Base-by-base conservation (phyloP, 176 grass and related monocot genomes). In the Ensete glaucum region DNA sequence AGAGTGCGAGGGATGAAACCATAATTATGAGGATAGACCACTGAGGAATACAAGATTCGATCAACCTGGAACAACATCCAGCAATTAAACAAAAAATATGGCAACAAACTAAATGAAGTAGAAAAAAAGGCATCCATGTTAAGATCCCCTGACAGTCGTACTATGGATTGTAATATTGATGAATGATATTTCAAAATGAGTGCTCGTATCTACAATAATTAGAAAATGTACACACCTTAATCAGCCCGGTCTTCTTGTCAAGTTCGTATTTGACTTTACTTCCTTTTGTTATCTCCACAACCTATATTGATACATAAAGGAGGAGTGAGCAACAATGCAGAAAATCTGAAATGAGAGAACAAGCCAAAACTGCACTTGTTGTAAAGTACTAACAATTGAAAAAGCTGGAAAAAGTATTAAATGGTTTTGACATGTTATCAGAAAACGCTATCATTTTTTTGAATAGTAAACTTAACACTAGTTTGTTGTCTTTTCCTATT, bases 211-310 rank as follows among this genome's bases (percentile, higher is more conserved):
- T 80, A 48, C 73, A 1, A 64, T 9, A 23, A 64, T 64, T 22
- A 60, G 16, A 60, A 67, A 29, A 25, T 75, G 22, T 24, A 69
- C 52, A 67, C 50, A 84, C 82, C 82, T 84, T 84, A 69, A 84
- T 84, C 53, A 84, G 56, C 64, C 82, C 81, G 26, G 68, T 71
- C 13, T 67, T 66, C 8, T 83, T 83, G 74, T 83, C 81, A 50
- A 83, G 81, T 76, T 79, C 73, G n/a, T 84, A 78, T 72, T 84
- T 84, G 17, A 84, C 82, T 77, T 84, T 84, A 68, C 82, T 84
- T 54, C 82, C 82, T 72, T 72, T 84, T 52, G 77, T 84, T 74
- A 84, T 84, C 76, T 84, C 82, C 55, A 84, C 78, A 74, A 84
- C 82, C 82, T 84, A 62, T 49, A 74, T 72, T 2, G 64, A 20